Conservation (phyloP, 495 filamentous ascomycete species). For the Aspergillus affinis region DNA sequence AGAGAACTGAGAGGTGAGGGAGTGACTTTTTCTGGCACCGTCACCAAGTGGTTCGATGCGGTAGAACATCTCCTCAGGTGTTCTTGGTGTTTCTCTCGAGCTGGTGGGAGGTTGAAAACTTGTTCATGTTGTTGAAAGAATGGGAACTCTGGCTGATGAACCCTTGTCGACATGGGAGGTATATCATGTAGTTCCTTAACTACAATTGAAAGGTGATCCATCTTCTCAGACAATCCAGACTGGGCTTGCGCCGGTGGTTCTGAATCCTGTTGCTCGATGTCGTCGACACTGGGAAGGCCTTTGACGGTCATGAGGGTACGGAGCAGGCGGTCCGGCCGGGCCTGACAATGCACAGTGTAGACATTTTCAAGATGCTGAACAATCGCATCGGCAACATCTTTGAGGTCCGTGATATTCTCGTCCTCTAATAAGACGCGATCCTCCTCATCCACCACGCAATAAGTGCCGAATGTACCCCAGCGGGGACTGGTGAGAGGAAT, state of each 20-base stretch:
- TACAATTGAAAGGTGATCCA: constrained; percentile 9
- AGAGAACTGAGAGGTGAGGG: constrained; percentile 7
- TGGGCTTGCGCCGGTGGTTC: background rate
- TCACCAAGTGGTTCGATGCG: constrained; percentile 12
- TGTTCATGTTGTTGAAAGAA: background rate
- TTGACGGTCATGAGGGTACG: constrained; percentile 24
- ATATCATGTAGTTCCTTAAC: background rate
- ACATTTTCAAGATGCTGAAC: constrained; percentile 26
- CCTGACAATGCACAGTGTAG: constrained; percentile 15
- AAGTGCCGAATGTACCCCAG: constrained; percentile 60
- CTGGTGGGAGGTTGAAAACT: background rate
- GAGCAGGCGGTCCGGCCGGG: constrained; percentile 19
- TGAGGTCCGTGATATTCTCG: constrained; percentile 23
- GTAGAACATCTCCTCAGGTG: constrained; percentile 16
- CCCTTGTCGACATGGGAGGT: too few relatives aligned
- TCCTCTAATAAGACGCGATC: constrained; percentile 33
- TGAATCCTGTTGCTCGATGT: background rate
- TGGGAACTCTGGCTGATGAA: background rate
- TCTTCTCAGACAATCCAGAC: background rate
- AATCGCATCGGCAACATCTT: constrained; percentile 26
- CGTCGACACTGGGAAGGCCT: constrained; percentile 6
- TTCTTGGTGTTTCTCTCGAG: constrained; percentile 10
- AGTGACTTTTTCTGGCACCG: constrained; percentile 9
- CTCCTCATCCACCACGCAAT: constrained; percentile 56
- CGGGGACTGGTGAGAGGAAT: constrained; percentile 55